phyloP scores from a whole-genome alignment of 495 filamentous ascomycete species.

The Rhizodiscina lignyota region DNA sequence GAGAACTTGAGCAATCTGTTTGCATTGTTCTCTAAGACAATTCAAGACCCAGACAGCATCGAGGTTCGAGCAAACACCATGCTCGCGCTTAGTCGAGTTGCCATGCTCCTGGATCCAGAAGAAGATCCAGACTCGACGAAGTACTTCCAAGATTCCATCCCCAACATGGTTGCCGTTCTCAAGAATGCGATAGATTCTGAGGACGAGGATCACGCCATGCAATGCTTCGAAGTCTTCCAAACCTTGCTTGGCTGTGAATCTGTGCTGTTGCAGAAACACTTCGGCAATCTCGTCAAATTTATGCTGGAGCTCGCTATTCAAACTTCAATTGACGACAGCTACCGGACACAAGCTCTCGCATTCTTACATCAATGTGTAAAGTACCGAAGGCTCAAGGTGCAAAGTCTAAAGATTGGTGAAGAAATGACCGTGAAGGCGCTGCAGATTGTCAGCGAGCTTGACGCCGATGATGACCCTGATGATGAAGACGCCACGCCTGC shows the following conservation, averaged over 20 bases:
- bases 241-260: constrained; percentile 82
- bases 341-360: constrained; percentile 72
- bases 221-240: constrained; percentile 95
- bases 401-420: constrained; percentile 65
- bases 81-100: constrained; percentile 75
- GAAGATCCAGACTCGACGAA: constrained; percentile 57
- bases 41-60: constrained; percentile 75
- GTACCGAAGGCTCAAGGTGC: constrained; percentile 90
- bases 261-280: constrained; percentile 65
- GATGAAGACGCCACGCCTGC: constrained; percentile 87
- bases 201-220: constrained; percentile 73
- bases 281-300: constrained; percentile 81
- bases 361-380: constrained; percentile 86
- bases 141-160: constrained; percentile 60
- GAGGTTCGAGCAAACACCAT: constrained; percentile 92
- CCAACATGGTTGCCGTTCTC: constrained; percentile 76
- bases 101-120: constrained; percentile 74
- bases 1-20: constrained; percentile 66
- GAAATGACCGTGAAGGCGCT: constrained; percentile 73
- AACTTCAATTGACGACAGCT: constrained; percentile 61
- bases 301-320: constrained; percentile 78
- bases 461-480: constrained; percentile 42
- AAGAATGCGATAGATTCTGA: constrained; percentile 60
- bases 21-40: constrained; percentile 68
- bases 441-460: constrained; percentile 72